A percentile compares a stretch with the other conserved stretches of the same genome.
Conservation (phyloP, 192 early-diverging fungal species). For the Coemansia sp. region DNA sequence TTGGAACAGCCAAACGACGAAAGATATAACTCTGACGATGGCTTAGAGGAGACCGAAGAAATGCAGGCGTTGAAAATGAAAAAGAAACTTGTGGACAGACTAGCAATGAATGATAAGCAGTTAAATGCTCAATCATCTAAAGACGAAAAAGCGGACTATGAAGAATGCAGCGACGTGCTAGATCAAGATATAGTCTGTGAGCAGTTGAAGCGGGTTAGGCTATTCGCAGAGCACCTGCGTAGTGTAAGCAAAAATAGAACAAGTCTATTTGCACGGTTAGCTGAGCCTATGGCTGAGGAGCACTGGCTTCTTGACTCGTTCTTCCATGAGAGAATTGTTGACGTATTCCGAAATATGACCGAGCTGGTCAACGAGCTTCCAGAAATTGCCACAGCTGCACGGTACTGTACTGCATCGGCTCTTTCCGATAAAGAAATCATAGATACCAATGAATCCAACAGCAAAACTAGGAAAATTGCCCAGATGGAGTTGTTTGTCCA, state of each 20-base stretch:
- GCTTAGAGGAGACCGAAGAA: constrained; percentile 28
- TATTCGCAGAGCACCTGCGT: constrained; percentile 33
- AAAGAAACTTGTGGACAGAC: constrained; percentile 1
- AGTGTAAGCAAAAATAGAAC: constrained; percentile 24
- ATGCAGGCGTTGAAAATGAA: constrained; percentile 23
- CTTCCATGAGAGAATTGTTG: constrained; percentile 38
- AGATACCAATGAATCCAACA: neutral
- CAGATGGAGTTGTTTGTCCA: constrained; percentile 43
- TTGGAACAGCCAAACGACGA: constrained; percentile 16
- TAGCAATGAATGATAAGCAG: constrained; percentile 7
- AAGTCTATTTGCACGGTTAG: constrained; percentile 23
- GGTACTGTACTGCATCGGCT: constrained; percentile 11
- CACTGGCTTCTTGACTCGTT: constrained; percentile 42
- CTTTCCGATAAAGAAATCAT: neutral
- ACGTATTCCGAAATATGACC: constrained; percentile 29
- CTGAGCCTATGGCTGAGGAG: constrained; percentile 40
- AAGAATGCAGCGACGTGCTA: constrained; percentile 19
- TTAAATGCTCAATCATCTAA: constrained; percentile 8
- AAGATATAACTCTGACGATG: constrained; percentile 38
- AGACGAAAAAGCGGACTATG: constrained; percentile 31
- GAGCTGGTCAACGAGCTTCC: constrained; percentile 28
- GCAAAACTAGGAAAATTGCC: constrained; percentile 19
- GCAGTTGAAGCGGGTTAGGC: constrained; percentile 13
- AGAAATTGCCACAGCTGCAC: constrained; percentile 23
- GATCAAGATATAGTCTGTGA: constrained; percentile 22